Evolutionary conservation across 2,329 filamentous ascomycete species (phyloP), one percentile per base, ranked within the genome.

Genomic region (Coniella vitis): DNA sequence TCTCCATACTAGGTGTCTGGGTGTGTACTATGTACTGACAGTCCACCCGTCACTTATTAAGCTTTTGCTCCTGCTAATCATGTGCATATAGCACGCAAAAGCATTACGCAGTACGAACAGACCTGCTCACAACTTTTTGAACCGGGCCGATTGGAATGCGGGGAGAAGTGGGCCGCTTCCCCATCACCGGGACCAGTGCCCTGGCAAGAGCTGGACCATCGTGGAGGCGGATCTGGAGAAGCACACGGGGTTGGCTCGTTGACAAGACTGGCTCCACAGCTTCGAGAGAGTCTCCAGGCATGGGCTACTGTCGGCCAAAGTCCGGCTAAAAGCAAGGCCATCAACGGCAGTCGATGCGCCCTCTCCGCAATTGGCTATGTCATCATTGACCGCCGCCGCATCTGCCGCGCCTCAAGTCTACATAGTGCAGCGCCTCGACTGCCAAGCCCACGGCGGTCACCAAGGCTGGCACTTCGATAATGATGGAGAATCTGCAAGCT

Each of bases 111-210:
- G 22, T 41, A 31, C 10, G 29, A 21, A n/a, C 22, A 12, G 21
- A 31, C 16, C 8, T 42, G 19, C 29, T 34, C 20, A 5, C 31
- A 16, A 17, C 17, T 17, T 4, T 10, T 17, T 45, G 12, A 36
- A 45, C 38, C 19, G 43, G 43, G 34, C 43, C 43, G 43, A 45
- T 38, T 45, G 13, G n/a, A 32, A n/a, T 45, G 43, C 43, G 43
- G 43, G 35, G 43, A 16, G 35, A 21, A 22, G 36, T 45, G 43
- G 35, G 19, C 17, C 22, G 17, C 14, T 38, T 19, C 43, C 43
- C 36, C 43, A 38, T 19, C 13, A 4, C n/a, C 16, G 29, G 32
- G 13, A 21, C 17, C 25, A 21, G 16, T 37, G n/a, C 20, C 16
- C 13, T 4, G n/a, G 34, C 21, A 4, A 3, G 12, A 5, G 9